phyloP scores from a whole-genome alignment of 2,329 filamentous ascomycete genomes.

The Alternaria sp. region DNA sequence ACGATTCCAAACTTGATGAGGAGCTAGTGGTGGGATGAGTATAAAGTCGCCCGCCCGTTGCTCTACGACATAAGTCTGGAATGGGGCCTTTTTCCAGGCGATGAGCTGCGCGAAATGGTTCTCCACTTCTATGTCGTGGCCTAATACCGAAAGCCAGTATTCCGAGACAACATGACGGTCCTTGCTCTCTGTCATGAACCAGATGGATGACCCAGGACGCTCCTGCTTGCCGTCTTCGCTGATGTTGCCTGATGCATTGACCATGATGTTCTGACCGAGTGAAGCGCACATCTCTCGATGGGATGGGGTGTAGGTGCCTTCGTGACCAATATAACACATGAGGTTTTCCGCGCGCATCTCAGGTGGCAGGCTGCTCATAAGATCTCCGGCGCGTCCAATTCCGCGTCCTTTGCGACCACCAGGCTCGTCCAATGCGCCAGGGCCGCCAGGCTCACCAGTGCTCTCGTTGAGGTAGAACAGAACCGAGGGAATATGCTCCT shows the following conservation, averaged over 20 bases:
- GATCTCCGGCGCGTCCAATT: conserved; percentile 78
- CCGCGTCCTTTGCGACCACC: conserved; percentile 60
- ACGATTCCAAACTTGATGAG: conserved; percentile 98
- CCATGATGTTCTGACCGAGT: conserved; percentile 97
- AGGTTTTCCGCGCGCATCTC: conserved; percentile 94
- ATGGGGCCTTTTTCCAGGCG: conserved; percentile 93
- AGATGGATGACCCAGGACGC: conserved; percentile 86
- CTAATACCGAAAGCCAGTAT: conserved; percentile 90
- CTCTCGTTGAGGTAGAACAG: conserved; percentile 91
- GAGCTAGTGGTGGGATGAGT: conserved; percentile 87
- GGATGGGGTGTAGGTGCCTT: conserved; percentile 94
- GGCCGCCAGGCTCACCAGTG: conserved; percentile 64
- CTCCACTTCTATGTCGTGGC: conserved; percentile 96
- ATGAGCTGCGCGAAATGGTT: conserved; percentile 96
- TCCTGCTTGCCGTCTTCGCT: conserved; percentile 72
- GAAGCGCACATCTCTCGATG: conserved; percentile 98
- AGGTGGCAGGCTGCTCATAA: conserved; percentile 89
- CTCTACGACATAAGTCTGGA: conserved; percentile 90
- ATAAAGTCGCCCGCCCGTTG: conserved; percentile 92
- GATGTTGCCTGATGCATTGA: conserved; percentile 76
- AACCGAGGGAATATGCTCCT: conserved; percentile 77
- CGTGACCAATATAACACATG: conserved; percentile 98
- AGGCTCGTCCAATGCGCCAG: conserved; percentile 60
- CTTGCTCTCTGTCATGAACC: conserved; percentile 98
- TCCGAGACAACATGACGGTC: conserved; percentile 90